These are phyloP conservation scores for Naganishia cerealis DNA, from an alignment of 1,284 basidiomycete species.

Conservation along the genomic window DNA sequence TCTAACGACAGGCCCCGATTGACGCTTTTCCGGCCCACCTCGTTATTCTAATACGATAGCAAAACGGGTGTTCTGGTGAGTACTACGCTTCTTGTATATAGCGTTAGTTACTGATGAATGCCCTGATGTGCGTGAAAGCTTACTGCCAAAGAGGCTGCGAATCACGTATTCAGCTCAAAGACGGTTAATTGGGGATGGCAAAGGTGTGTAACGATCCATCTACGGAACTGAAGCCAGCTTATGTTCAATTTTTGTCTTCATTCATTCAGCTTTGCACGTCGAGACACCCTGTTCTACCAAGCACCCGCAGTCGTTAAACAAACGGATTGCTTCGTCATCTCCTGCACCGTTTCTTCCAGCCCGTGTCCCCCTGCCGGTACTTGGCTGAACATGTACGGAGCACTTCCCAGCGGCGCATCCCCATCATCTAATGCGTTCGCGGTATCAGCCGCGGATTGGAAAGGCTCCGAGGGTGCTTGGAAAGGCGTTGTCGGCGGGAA, in stretches of 20 bases:
- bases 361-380: constrained; percentile 61
- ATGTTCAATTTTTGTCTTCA: background rate
- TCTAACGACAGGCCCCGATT: background rate
- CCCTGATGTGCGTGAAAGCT: constrained; percentile 56
- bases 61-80: constrained; percentile 10
- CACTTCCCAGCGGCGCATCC: constrained; percentile 15
- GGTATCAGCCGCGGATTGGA: constrained; percentile 23
- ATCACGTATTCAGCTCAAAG: constrained; percentile 80
- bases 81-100: too few relatives aligned
- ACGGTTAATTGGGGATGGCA: constrained; percentile 83
- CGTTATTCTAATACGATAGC: background rate
- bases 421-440: constrained; percentile 20
- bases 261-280: constrained; percentile 65
- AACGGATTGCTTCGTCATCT: constrained; percentile 67
- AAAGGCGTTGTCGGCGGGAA: constrained; percentile 43
- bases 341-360: constrained; percentile 73
- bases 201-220: constrained; percentile 34
- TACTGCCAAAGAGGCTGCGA: constrained; percentile 73
- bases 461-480: constrained; percentile 30
- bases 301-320: constrained; percentile 59
- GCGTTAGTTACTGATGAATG: constrained; percentile 47
- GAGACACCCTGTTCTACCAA: constrained; percentile 70
- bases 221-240: background rate
- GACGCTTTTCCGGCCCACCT: background rate
- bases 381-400: constrained; percentile 46